Evolutionary conservation across 2,329 filamentous ascomycete genomes (phyloP).

Genomic region (Pseudogymnoascus sp.): DNA sequence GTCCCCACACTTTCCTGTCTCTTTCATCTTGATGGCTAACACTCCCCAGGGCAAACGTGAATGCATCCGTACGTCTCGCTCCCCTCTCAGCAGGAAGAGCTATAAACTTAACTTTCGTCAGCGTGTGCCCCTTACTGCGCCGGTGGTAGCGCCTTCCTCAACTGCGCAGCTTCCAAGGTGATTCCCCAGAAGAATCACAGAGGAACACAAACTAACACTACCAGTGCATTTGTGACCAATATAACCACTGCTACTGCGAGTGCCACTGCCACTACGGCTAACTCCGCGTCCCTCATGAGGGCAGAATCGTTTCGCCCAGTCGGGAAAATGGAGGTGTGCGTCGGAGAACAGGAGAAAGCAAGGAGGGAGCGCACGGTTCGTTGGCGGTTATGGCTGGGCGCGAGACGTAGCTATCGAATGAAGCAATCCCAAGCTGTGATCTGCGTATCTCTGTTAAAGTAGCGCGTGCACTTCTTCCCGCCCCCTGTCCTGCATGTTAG

Average conservation of each 20-base stretch:
- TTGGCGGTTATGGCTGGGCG: background rate
- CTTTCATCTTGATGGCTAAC: background rate
- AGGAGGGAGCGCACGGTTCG: background rate
- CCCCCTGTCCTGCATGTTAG: background rate
- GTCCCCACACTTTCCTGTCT: background rate
- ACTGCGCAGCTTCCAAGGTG: background rate
- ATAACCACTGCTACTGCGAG: background rate
- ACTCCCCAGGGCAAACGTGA: background rate
- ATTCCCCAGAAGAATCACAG: background rate
- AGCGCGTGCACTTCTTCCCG: background rate
- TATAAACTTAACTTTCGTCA: background rate
- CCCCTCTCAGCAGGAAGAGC: background rate
- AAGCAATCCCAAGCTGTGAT: background rate
- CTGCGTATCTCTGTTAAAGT: background rate
- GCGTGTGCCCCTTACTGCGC: background rate
- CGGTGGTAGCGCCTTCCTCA: background rate
- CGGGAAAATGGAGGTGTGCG: background rate
- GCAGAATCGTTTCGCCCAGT: background rate
- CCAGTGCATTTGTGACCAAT: background rate
- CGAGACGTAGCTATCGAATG: background rate
- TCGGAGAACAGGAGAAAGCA: background rate
- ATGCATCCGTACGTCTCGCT: background rate
- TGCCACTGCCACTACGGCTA: background rate
- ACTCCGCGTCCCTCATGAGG: background rate
- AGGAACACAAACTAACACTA: background rate